Percentiles rank a stretch among this genome's conserved stretches.
Conservation (phyloP, 306 rosid species). For the Gillenia trifoliata region DNA sequence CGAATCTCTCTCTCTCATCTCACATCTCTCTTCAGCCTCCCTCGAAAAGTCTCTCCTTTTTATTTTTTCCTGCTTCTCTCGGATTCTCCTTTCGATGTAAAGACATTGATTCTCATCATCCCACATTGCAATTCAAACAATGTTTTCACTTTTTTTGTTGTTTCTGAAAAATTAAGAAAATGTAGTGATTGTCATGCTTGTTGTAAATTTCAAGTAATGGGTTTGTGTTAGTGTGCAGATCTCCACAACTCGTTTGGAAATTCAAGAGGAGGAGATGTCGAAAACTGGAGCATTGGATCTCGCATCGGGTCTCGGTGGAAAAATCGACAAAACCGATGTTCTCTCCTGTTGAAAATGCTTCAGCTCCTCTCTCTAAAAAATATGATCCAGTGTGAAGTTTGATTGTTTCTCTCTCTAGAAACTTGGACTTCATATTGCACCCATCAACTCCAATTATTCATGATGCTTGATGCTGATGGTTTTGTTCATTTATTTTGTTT, state of each 20-base stretch:
- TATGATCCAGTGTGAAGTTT: neutral
- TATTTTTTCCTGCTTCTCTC: neutral
- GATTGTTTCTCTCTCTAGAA: neutral
- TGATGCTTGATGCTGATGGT: neutral
- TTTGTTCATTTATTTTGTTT: neutral
- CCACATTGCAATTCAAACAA: neutral
- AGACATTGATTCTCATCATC: neutral
- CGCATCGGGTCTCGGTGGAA: conserved; percentile 83
- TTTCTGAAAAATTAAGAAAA: neutral
- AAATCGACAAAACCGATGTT: conserved; percentile 62
- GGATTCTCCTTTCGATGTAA: conserved; percentile 7
- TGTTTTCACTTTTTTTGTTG: neutral
- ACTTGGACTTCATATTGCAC: neutral
- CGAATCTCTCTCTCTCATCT: neutral
- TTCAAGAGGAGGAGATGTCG: conserved; percentile 23
- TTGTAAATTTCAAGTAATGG: neutral
- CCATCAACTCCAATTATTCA: neutral
- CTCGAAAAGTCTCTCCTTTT: neutral
- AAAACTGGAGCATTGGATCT: conserved; percentile 73
- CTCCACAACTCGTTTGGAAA: neutral
- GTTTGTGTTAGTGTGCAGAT: neutral
- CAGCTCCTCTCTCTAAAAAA: neutral
- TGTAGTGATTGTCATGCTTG: neutral
- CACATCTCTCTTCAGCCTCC: neutral
- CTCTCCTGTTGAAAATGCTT: conserved; percentile 64